Evolutionary conservation across 345 rosid species (phyloP).

Genomic region (Ceriops zippeliana): DNA sequence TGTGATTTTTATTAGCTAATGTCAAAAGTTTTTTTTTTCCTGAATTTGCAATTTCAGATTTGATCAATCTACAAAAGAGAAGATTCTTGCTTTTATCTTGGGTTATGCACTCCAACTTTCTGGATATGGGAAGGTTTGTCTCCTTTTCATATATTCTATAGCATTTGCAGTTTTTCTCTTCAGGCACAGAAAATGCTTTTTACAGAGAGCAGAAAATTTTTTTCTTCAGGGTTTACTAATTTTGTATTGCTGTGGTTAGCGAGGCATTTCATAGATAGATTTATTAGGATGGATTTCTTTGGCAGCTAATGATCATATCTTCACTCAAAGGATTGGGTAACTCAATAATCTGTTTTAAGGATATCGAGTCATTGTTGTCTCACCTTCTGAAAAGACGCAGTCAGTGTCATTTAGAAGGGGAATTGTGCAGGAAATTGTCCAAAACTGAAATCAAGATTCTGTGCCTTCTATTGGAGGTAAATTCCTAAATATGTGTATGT

Average conservation of each 20-base stretch:
- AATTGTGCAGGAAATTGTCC: conserved; percentile 49
- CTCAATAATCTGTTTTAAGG: conserved; percentile 46
- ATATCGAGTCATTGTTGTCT: conserved; percentile 53
- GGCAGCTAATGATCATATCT: conserved; percentile 72
- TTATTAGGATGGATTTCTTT: conserved; percentile 18
- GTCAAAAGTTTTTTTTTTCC: not conserved
- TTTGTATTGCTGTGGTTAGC: not conserved
- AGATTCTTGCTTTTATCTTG: conserved; percentile 55
- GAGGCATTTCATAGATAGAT: not conserved
- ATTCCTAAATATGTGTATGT: conserved; percentile 6
- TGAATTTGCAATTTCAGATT: conserved; percentile 45
- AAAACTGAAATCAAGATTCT: conserved; percentile 57
- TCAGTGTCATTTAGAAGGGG: conserved; percentile 40
- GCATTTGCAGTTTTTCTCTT: not conserved
- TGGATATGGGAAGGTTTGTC: conserved; percentile 66
- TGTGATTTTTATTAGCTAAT: not conserved
- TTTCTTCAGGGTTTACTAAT: not conserved
- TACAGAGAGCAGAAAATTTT: not conserved
- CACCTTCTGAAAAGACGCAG: conserved; percentile 57
- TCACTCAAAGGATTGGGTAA: conserved; percentile 74
- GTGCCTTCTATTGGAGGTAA: conserved; percentile 87
- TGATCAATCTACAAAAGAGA: conserved; percentile 60
- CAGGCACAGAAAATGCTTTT: not conserved
- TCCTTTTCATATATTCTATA: conserved; percentile 3
- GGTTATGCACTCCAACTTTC: conserved; percentile 54